Percentiles rank a stretch among this genome's conserved stretches.
Evolutionary conservation across 169 alveolate genomes (phyloP).

Genomic region (Eimeria falciformis): DNA sequence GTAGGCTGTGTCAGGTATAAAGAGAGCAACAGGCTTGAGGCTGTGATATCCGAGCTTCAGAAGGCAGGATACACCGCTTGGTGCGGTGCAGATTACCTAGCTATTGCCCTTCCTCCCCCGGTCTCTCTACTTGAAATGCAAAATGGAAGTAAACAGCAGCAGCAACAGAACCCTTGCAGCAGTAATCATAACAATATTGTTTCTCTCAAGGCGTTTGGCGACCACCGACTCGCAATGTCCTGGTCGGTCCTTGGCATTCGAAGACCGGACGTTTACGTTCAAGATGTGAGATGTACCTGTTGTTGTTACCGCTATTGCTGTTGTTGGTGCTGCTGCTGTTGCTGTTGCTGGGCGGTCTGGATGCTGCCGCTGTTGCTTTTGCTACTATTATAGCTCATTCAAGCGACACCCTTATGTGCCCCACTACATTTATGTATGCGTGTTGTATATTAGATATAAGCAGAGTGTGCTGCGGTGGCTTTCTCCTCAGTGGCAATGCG

Average conservation of each 20-base stretch:
- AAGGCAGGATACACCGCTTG: neutral
- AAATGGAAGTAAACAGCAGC: neutral
- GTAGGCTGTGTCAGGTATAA: neutral
- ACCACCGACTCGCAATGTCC: conserved; percentile 16
- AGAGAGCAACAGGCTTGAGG: neutral
- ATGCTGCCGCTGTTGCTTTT: neutral
- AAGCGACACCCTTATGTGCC: neutral
- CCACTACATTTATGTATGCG: neutral
- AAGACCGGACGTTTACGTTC: neutral
- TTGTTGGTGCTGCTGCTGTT: neutral
- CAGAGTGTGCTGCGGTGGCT: no score
- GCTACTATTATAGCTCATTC: neutral
- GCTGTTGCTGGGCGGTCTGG: neutral
- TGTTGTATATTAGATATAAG: no score
- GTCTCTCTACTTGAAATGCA: neutral
- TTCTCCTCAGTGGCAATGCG: conserved; percentile 76
- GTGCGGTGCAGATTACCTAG: neutral
- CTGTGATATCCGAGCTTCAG: neutral
- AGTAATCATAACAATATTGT: neutral
- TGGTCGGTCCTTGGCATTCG: neutral
- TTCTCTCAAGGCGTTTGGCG: neutral
- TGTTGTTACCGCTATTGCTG: neutral
- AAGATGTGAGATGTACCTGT: neutral
- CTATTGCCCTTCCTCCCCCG: neutral
- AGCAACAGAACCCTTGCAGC: neutral